Evolutionary conservation across 257 asterid species (phyloP).

Genomic region (Solanum stenotomum): DNA sequence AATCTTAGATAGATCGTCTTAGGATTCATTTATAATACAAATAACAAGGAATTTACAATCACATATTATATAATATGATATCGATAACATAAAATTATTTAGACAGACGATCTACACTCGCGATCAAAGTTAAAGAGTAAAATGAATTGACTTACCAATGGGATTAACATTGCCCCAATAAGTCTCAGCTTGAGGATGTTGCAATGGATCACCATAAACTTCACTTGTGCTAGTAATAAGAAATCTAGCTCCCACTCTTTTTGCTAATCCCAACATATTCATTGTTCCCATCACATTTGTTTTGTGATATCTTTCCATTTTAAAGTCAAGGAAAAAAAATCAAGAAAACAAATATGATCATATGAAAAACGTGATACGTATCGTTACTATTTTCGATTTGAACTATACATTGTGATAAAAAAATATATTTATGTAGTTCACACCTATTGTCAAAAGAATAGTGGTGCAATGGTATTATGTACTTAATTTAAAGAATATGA

Average conservation of each 20-base stretch:
- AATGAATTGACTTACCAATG: constrained; percentile 45
- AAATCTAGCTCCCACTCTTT: constrained; percentile 80
- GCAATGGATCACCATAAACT: constrained; percentile 86
- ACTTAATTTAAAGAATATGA: background rate
- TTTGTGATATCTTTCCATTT: constrained; percentile 47
- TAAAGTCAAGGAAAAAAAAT: constrained; percentile 32
- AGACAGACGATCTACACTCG: fast-evolving
- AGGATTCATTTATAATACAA: fast-evolving
- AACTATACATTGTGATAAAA: background rate
- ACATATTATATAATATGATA: background rate
- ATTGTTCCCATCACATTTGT: constrained; percentile 96
- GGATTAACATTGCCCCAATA: constrained; percentile 98
- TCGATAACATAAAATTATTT: fast-evolving
- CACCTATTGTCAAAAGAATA: background rate
- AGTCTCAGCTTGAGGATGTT: constrained; percentile 77
- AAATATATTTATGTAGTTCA: background rate
- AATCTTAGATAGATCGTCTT: background rate
- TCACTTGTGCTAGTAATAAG: constrained; percentile 88
- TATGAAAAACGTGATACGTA: background rate
- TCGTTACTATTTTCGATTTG: background rate
- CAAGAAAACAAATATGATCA: background rate
- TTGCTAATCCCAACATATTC: constrained; percentile 93
- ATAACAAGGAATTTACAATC: fast-evolving
- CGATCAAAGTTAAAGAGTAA: fast-evolving
- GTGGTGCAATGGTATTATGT: background rate